Base-by-base conservation (phyloP, 345 rosid genomes). In the Punica granatum region DNA sequence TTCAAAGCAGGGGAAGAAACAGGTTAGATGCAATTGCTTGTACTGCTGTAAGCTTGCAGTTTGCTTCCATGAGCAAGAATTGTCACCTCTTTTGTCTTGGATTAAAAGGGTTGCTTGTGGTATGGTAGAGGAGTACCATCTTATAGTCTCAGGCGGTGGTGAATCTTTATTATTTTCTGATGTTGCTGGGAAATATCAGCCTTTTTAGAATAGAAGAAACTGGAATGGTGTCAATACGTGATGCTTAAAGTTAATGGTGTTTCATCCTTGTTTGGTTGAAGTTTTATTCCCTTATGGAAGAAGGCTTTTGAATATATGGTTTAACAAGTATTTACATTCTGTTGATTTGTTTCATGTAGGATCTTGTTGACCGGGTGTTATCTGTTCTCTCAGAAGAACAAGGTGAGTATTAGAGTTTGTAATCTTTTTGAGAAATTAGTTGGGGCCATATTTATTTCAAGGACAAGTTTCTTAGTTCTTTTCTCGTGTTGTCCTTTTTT, bases 1-100 rank as follows among this genome's bases (percentile, higher is more conserved):
- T 69, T 85, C 99, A 61, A 94, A 94, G 80, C 99, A 94, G 77
- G 99, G 99, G 67, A 91, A 86, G 84, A 94, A 91, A 73, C 98
- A 91, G 96, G 99, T 91, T 65, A 46, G 71, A 28, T 70, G 37
- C 39, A 30, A 70, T 48, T 42, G 25, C 51, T 60, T 19, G 37
- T 67, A 25, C 28, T 32, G 28, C 34, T 60, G 21, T 42, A 46
- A 41, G 44, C n/a, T 7, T 64, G 46, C 30, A 39, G n/a, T 14
- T 53, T 53, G 46, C 41, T 54, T 67, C 31, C 1, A 11, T 67
- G 46, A 37, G 9, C 46, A 33, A 37, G 32, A 39, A 30, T 42
- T 23, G 10, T 39, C 66, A 25, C 21, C 23, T 36, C 32, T 39
- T 25, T 23, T 28, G 31, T 21, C 5, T 39, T n/a, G 28, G 32